phyloP scores from a whole-genome alignment of 768 basidiomycete genomes.

The Suillus paluster region DNA sequence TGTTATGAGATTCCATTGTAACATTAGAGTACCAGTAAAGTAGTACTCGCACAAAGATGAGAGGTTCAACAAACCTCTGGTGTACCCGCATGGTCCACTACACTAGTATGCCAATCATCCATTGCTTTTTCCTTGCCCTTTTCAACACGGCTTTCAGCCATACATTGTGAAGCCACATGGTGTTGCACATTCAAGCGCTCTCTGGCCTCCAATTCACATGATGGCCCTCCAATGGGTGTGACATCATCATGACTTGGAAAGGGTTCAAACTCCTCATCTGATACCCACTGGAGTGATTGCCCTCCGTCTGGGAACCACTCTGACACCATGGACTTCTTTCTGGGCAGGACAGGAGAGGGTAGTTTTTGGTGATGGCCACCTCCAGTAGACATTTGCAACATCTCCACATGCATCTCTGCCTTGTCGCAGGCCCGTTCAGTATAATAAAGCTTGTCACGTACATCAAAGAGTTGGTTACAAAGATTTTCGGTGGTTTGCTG shows the following conservation, averaged over 20 bases:
- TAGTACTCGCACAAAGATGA: background rate
- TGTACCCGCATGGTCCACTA: no score
- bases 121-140: no score
- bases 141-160: no score
- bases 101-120: no score
- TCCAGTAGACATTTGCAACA: no score
- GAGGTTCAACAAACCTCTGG: no score
- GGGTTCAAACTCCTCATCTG: background rate
- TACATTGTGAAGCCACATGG: no score
- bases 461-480: no score
- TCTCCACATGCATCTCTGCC: background rate
- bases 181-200: no score
- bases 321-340: background rate
- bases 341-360: background rate
- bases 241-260: no score
- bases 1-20: background rate
- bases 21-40: background rate
- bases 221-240: background rate
- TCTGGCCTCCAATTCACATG: no score
- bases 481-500: no score
- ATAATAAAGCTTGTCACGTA: background rate
- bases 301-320: background rate
- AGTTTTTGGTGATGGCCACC: background rate
- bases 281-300: background rate
- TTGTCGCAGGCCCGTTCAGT: background rate